Percentiles rank a stretch among this genome's conserved stretches.
phyloP scores from a whole-genome alignment of 2,329 filamentous ascomycete genomes.

The Lizonia empirigonia region DNA sequence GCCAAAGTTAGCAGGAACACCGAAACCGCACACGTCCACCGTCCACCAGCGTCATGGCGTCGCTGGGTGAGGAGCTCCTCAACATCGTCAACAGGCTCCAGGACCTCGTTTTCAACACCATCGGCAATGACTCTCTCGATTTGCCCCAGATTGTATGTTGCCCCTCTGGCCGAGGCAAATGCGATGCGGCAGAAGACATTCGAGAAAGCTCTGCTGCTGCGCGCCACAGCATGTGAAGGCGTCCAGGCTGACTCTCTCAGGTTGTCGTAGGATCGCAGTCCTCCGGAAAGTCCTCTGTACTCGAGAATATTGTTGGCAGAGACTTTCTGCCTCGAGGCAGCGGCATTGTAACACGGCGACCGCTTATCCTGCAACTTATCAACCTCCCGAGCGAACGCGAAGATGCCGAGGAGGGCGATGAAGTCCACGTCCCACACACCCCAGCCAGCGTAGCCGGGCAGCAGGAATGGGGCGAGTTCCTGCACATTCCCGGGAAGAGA shows the following conservation, averaged over 20 bases:
- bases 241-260: conserved; percentile 55
- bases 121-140: conserved; percentile 97
- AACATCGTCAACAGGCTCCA: conserved; percentile 97
- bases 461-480: conserved; percentile 90
- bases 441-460: conserved; percentile 72
- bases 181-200: conserved; percentile 16
- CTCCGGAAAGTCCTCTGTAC: conserved; percentile 95
- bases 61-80: conserved; percentile 93
- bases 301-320: conserved; percentile 97
- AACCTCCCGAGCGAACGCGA: conserved; percentile 80
- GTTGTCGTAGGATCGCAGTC: conserved; percentile 98
- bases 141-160: conserved; percentile 97
- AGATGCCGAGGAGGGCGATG: conserved; percentile 70
- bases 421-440: conserved; percentile 73
- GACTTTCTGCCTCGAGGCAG: conserved; percentile 96
- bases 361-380: conserved; percentile 96
- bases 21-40: conserved; percentile 1
- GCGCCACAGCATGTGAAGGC: conserved; percentile 3
- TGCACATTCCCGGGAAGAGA: conserved; percentile 86
- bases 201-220: conserved; percentile 11
- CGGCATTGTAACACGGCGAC: conserved; percentile 93
- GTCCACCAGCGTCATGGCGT: conserved; percentile 69
- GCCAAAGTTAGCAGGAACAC: conserved; percentile 23
- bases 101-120: conserved; percentile 99
- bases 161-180: conserved; percentile 31